Evolutionary conservation across 2,329 filamentous ascomycete species (phyloP).

Genomic region (Arthrobotrys iridis): DNA sequence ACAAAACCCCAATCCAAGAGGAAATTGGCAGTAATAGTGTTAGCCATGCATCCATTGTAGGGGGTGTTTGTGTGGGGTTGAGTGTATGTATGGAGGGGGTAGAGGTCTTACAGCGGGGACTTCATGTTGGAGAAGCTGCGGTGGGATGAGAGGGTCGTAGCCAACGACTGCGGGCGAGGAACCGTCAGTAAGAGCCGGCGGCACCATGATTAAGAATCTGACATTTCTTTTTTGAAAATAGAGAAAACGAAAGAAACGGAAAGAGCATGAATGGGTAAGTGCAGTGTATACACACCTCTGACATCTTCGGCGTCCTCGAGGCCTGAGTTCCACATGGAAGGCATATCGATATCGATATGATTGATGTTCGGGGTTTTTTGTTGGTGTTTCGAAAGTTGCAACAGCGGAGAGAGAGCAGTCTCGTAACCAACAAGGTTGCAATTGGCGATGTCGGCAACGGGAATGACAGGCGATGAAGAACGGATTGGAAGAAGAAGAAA

Average conservation of each 20-base stretch:
- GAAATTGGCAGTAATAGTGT: constrained; percentile 23
- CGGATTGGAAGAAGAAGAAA: no score
- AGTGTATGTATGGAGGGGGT: not conserved
- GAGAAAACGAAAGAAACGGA: not conserved
- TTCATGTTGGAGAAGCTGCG: constrained; percentile 57
- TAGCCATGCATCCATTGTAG: constrained; percentile 19
- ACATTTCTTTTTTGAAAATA: no score
- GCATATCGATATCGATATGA: constrained; percentile 35
- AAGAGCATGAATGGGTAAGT: not conserved
- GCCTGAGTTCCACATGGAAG: constrained; percentile 52
- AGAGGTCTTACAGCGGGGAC: constrained; percentile 56
- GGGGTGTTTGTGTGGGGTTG: no score
- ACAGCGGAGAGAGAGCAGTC: no score
- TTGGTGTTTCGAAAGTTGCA: constrained; percentile 18
- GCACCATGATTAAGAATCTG: not conserved
- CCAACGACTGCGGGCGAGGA: constrained; percentile 54
- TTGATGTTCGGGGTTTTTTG: no score
- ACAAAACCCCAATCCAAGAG: not conserved
- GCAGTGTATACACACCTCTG: constrained; percentile 52
- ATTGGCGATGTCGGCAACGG: not conserved
- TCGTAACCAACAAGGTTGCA: no score
- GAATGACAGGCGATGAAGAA: no score
- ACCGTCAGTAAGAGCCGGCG: constrained; percentile 12
- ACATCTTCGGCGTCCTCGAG: constrained; percentile 57
- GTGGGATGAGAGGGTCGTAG: constrained; percentile 58